Conservation (phyloP, 805 yeast genomes). For the Metschnikowia hibisci region DNA sequence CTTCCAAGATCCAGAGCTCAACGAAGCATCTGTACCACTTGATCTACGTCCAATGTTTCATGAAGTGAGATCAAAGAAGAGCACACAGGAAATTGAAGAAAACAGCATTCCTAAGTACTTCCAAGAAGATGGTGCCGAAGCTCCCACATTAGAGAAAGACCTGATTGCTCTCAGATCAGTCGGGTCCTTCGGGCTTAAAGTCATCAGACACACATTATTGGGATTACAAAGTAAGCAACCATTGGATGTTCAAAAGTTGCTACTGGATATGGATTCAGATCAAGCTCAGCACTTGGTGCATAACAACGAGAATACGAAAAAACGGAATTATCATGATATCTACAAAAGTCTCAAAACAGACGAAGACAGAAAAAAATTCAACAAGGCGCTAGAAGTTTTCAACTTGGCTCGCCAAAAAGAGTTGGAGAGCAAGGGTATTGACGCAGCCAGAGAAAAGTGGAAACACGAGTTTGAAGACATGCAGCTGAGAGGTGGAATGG, state of each 20-base stretch:
- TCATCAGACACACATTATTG: slow-evolving; percentile 68
- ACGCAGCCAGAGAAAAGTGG: slow-evolving; percentile 89
- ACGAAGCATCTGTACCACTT: slow-evolving; percentile 29
- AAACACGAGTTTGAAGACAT: slow-evolving; percentile 71
- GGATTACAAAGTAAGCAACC: slow-evolving; percentile 27
- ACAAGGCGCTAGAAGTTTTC: slow-evolving; percentile 60
- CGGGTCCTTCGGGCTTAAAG: slow-evolving; percentile 71
- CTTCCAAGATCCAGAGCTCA: slow-evolving; percentile 24
- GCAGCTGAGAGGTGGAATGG: slow-evolving; percentile 52
- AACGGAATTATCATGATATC: slow-evolving; percentile 64
- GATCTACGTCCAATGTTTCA: slow-evolving; percentile 31
- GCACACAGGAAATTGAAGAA: slow-evolving; percentile 6
- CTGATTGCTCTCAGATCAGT: slow-evolving; percentile 59
- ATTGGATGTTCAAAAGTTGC: slow-evolving; percentile 24
- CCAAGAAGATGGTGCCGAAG: slow-evolving; percentile 23
- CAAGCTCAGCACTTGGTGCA: slow-evolving; percentile 25
- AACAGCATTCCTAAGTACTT: slow-evolving; percentile 26
- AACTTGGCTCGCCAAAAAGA: slow-evolving; percentile 74
- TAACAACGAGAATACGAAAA: slow-evolving; percentile 31
- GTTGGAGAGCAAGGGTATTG: slow-evolving; percentile 74
- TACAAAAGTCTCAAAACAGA: slow-evolving; percentile 48
- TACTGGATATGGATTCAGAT: slow-evolving; percentile 28
- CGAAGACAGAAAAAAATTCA: slow-evolving; percentile 49
- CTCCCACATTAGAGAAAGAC: slow-evolving; percentile 50
- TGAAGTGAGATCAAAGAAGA: slow-evolving; percentile 18